Evolutionary conservation across 768 basidiomycete species (phyloP), one percentile per base, ranked within the genome.

Genomic region (Mycena galericulata): DNA sequence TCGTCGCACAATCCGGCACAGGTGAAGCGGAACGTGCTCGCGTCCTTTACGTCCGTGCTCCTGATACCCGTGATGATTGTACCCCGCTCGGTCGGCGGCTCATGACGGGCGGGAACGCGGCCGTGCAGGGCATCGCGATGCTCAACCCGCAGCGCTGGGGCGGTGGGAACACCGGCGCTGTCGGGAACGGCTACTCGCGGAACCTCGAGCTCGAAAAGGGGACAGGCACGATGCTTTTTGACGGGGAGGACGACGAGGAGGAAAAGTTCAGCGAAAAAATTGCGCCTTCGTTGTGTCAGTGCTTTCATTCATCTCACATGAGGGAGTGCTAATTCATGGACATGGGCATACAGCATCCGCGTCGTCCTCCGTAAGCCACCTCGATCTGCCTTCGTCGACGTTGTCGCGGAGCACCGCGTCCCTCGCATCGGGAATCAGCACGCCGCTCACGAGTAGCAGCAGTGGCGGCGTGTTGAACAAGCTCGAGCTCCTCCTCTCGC

Each of bases 31-130:
- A 98, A 93, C 72, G 94, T 99, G 10, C 86, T 99, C 1, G 92
- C 95, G 0, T 94, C 95, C 0, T 99, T 99, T 78, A 93, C 94
- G 3, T 91, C 94, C 67, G 87, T 95, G 1, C 89, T 99, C 8
- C 83, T 99, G 0, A 83, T 99, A 0, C 97, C 98, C 0, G 98
- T 99, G 20, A 98, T 97, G 1, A 97, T 99, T 76, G 96, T 99
- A 2, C 97, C 97, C 0, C 89, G 93, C 17, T 88, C 85, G 4
- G 90, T 92, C 10, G 90, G 91, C 10, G 90, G 87, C 79, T 91
- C 34, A 86, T 90, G 55, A 90, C 91, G 0, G 93, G 92, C 4
- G 89, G 92, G 0, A 88, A 82, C 3, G 93, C 90, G 10, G 93
- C 95, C 3, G 94, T 90, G 4, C 92, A 91, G 64, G 95, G 95